Evolutionary conservation across 2,329 filamentous ascomycete genomes (phyloP).

Genomic region (Cytospora schulzeri): DNA sequence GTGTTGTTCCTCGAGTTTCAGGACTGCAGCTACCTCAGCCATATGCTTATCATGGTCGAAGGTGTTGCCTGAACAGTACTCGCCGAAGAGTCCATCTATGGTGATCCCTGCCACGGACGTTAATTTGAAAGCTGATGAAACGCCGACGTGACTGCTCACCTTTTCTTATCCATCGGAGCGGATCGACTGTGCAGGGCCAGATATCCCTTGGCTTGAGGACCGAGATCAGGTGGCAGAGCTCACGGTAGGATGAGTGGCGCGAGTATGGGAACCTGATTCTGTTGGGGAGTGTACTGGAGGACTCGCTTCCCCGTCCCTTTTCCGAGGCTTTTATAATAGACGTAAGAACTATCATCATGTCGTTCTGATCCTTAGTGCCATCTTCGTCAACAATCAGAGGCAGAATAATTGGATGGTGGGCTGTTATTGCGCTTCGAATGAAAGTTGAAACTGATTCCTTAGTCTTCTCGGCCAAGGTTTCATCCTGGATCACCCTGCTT

Average conservation of each 20-base stretch:
- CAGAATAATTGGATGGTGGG: slow-evolving; percentile 8
- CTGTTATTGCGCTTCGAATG: slow-evolving; percentile 6
- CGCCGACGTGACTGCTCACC: slow-evolving; percentile 32
- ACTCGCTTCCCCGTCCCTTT: slow-evolving; percentile 21
- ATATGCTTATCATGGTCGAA: slow-evolving; percentile 71
- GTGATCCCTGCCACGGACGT: slow-evolving; percentile 48
- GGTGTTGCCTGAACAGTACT: slow-evolving; percentile 59
- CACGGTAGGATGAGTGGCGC: slow-evolving; percentile 82
- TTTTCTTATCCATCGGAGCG: slow-evolving; percentile 61
- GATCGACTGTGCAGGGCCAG: slow-evolving; percentile 77
- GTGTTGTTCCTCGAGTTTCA: slow-evolving; percentile 2
- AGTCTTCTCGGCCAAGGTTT: slow-evolving; percentile 26
- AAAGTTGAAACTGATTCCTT: slow-evolving; percentile 24
- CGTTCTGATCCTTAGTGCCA: slow-evolving; percentile 26
- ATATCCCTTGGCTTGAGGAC: slow-evolving; percentile 74
- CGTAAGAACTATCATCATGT: slow-evolving; percentile 20
- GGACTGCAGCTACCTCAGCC: slow-evolving; percentile 38
- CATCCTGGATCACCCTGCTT: background rate
- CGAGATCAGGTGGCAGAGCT: slow-evolving; percentile 71
- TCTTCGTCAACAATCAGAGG: slow-evolving; percentile 32
- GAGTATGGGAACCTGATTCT: slow-evolving; percentile 77
- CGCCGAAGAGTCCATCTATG: slow-evolving; percentile 71
- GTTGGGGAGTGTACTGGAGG: slow-evolving; percentile 38
- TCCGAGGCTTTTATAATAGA: slow-evolving; percentile 17
- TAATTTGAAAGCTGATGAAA: background rate